Conservation (phyloP, 257 asterid species). For the Fraxinus cuspidata region DNA sequence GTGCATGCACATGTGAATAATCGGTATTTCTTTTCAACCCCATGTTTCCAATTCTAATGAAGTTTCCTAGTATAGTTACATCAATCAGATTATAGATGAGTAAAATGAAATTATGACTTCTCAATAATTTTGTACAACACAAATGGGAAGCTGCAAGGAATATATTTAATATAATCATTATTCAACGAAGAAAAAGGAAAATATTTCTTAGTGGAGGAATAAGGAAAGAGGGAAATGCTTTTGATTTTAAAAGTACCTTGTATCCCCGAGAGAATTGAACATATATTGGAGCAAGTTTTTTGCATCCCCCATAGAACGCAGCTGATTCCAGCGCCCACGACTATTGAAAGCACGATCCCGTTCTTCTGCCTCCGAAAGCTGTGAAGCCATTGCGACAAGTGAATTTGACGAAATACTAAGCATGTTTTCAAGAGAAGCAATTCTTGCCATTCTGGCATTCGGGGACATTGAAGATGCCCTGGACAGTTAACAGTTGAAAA, state of each 20-base stretch:
- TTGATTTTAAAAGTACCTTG: conserved; percentile 51
- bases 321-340: conserved; percentile 97
- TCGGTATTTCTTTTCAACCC: neutral
- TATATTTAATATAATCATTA: neutral
- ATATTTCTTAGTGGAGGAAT: neutral
- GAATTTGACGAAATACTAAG: conserved; percentile 89
- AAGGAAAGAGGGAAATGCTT: neutral
- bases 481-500: conserved; percentile 24
- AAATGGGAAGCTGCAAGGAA: neutral
- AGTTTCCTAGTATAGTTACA: neutral
- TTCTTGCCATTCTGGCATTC: conserved; percentile 88
- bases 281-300: conserved; percentile 82
- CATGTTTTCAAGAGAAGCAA: conserved; percentile 95
- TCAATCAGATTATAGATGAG: neutral
- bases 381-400: conserved; percentile 97
- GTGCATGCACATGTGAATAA: neutral
- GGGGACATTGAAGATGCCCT: conserved; percentile 96
- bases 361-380: conserved; percentile 99
- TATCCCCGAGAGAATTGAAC: conserved; percentile 83
- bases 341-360: conserved; percentile 73
- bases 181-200: neutral
- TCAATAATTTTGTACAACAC: neutral
- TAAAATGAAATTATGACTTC: neutral
- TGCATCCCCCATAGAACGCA: conserved; percentile 97
- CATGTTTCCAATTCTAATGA: neutral